Conservation (phyloP, 2,329 filamentous ascomycete species). For the Blastomyces gilchristii region DNA sequence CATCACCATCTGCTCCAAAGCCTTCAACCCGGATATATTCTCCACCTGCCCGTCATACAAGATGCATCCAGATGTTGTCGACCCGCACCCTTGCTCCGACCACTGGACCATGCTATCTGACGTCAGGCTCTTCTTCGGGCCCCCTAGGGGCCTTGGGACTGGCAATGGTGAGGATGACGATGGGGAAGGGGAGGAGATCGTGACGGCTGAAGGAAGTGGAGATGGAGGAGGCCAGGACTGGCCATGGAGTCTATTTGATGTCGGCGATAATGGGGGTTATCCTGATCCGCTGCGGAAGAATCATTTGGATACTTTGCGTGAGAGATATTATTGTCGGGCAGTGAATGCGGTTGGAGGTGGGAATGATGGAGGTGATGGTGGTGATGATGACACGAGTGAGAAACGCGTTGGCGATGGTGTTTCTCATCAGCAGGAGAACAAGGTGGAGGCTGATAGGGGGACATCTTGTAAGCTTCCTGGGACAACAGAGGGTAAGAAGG, state of each 20-base stretch:
- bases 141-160: background rate
- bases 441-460: background rate
- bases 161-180: too few species aligned
- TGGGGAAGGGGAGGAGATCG: background rate
- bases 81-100: slow-evolving; percentile 12
- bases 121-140: slow-evolving; percentile 7
- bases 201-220: background rate
- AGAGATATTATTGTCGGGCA: background rate
- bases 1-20: slow-evolving; percentile 7
- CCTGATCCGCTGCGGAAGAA: background rate
- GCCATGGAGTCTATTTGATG: background rate
- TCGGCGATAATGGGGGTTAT: background rate
- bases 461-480: background rate
- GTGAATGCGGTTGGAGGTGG: background rate
- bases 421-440: background rate
- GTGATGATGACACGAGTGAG: background rate
- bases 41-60: slow-evolving; percentile 10
- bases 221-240: background rate
- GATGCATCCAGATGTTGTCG: slow-evolving; percentile 7
- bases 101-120: slow-evolving; percentile 8
- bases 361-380: background rate
- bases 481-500: background rate
- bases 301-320: background rate
- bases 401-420: background rate
- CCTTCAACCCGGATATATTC: slow-evolving; percentile 8